Evolutionary conservation across 352 stramenopile genomes (phyloP), one percentile per base, ranked within the genome.

Genomic region (Chrysophaeum taylorii): DNA sequence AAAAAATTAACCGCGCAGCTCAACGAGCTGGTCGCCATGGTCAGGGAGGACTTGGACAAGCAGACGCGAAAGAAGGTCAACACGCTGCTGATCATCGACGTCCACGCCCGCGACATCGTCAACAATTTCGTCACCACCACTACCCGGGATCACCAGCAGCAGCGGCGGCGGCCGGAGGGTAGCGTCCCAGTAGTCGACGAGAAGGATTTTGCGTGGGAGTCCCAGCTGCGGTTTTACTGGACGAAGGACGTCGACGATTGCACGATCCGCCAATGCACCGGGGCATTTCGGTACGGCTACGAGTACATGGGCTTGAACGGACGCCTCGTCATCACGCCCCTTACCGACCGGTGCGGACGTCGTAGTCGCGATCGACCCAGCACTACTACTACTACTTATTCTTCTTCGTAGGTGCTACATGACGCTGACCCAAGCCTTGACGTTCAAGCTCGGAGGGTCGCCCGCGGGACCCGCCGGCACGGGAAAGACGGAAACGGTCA

Each of bases 231-330:
- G 0, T 94, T 94, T 71, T 94, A 94, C 75, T 94, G 87, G 87
- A 80, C 88, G 57, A 90, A 91, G 57, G 87, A 93, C 43, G 85
- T 92, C 9, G 87, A 93, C 66, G 86, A 94, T 36, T 85, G 91
- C 21, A 84, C 91, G 2, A 92, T 93, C 61, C 87, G 82, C 25
- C 90, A 96, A 75, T 96, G 89, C 72, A 96, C 89, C 0, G 89
- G 88, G 15, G 87, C 80, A 21, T 95, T 95, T 68, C 85, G 87
- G 42, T 96, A 95, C 64, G 89, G 89, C 39, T 96, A 94, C 79
- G 89, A 96, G 84, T 96, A 94, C 78, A 93, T 95, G 87, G 89
- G 89, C 0, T 76, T 94, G 1, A 95, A 94, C 48, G 89, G 89
- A 0, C 82, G 89, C 5, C 79, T 96, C 0, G 89, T 96, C 41